Conservation (phyloP, 1,139 yeast genomes). For the Lodderomyces margitis region DNA sequence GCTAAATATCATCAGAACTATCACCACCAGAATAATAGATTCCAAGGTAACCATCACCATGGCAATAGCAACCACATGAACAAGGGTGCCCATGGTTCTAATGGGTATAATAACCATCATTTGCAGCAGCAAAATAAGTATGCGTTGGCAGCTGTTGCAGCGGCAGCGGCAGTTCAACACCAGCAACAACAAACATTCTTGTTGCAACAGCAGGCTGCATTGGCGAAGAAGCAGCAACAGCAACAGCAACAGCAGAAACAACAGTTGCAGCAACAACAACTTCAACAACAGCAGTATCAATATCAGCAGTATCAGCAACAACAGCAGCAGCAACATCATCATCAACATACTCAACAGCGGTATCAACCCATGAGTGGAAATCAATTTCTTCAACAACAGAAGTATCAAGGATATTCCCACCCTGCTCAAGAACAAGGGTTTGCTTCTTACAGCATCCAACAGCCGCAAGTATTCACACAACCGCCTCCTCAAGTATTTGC, state of each 20-base stretch:
- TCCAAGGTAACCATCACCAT: constrained; percentile 6
- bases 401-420: constrained; percentile 4
- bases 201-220: constrained; percentile 18
- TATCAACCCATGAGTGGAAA: constrained; percentile 9
- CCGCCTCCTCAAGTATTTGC: constrained; percentile 17
- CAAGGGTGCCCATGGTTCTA: constrained; percentile 8
- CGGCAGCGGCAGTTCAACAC: constrained; percentile 30
- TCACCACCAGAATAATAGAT: constrained; percentile 3
- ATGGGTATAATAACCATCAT: constrained; percentile 12
- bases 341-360: constrained; percentile 13
- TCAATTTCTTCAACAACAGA: constrained; percentile 11
- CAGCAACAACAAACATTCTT: constrained; percentile 22
- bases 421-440: neutral
- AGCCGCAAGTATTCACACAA: constrained; percentile 9
- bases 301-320: constrained; percentile 12
- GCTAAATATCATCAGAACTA: constrained; percentile 10
- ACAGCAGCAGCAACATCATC: constrained; percentile 7
- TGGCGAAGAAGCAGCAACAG: constrained; percentile 13
- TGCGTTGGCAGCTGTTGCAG: constrained; percentile 31
- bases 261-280: constrained; percentile 16
- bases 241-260: constrained; percentile 17
- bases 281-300: constrained; percentile 11
- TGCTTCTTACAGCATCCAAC: neutral
- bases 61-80: constrained; percentile 10
- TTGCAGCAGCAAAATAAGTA: constrained; percentile 21